phyloP scores from a whole-genome alignment of 305 asterid species.

The Withania somnifera region DNA sequence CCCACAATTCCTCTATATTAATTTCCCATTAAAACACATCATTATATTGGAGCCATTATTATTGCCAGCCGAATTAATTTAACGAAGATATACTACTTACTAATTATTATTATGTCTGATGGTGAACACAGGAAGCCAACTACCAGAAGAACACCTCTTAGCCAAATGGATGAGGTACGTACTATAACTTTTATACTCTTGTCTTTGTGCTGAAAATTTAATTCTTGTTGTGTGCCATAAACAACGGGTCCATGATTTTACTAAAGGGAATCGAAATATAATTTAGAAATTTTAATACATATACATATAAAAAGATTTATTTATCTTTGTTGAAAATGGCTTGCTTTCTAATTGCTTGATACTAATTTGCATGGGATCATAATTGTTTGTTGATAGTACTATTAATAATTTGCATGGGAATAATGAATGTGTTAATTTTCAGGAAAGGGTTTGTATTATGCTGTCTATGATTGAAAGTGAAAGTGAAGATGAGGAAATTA shows the following conservation, averaged over 20 bases:
- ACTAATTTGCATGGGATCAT: too few species aligned
- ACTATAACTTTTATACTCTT: too few species aligned
- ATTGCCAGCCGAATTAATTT: not conserved
- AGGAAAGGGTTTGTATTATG: slow-evolving; percentile 27
- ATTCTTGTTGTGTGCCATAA: not conserved
- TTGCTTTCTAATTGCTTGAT: too few species aligned
- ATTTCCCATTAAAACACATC: not conserved
- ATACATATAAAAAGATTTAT: not conserved
- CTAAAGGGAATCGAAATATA: not conserved
- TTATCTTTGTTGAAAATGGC: not conserved
- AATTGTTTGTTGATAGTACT: too few species aligned
- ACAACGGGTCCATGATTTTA: not conserved
- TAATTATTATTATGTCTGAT: not conserved
- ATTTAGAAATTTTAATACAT: not conserved
- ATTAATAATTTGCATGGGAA: not conserved
- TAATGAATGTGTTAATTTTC: not conserved
- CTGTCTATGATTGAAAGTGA: slow-evolving; percentile 25
- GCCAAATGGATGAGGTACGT: slow-evolving; percentile 1
- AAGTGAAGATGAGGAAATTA: slow-evolving; percentile 15
- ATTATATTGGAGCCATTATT: not conserved
- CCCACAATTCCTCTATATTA: not conserved
- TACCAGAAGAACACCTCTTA: not conserved
- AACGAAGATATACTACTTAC: not conserved
- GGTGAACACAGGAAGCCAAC: not conserved
- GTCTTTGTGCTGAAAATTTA: not conserved